Base-by-base conservation (phyloP, 306 rosid species). In the Trifolium dubium region DNA sequence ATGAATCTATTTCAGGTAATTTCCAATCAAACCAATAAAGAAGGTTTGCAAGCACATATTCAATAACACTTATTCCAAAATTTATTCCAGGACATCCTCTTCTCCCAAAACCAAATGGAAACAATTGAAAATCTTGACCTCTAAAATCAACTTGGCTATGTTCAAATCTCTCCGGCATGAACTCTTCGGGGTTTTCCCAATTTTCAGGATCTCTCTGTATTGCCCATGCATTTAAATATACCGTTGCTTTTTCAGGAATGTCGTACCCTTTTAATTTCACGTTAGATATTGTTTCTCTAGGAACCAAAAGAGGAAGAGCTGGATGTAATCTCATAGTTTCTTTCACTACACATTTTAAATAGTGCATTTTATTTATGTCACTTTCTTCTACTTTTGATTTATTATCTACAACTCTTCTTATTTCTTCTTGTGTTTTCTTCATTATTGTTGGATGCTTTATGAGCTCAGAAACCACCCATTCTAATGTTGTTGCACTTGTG, bases 21-120 rank as follows among this genome's bases (percentile, higher is more conserved):
- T 49, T 49, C 60, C 60, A 54, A 54, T 54, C 60, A 8, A 8
- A 54, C 60, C 60, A 54, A 54, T 18, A 54, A 54, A 54, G 60
- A 9, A 54, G 14, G 30, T 2, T 54, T 3, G 32, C 60, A 54
- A 54, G 5, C 3, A 10, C 30, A 54, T 54, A 54, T 54, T 54
- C 60, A 54, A 54, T 12, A 18, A 9, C 8, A 19, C 2, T 11
- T 54, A 23, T 9, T 54, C 3, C 60, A 54, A 54, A 54, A 19
- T 54, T 54, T 1, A 18, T 3, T 54, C 60, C 32, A 19, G 60
- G 60, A 54, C 60, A 54, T 2, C 60, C 60, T 2, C 60, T 54
- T 54, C 60, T 54, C 60, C 60, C 60, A 19, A 54, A 54, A 19
- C 60, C 60, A 54, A 54, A 54, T 18, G 60, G 60, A 2, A 54